Conservation (phyloP, 2,329 filamentous ascomycete genomes). For the Aspergillus caelatus region DNA sequence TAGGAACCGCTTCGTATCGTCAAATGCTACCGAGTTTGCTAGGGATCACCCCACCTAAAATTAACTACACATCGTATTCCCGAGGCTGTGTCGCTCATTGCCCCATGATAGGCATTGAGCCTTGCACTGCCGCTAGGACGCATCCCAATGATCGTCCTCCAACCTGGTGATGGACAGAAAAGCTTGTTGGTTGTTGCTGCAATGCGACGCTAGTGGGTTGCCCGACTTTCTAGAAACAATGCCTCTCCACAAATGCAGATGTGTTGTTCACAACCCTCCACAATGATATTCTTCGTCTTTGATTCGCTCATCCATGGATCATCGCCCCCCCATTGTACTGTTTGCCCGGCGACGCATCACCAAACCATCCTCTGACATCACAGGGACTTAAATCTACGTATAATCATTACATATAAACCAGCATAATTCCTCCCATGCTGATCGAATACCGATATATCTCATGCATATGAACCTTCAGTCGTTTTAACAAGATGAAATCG, state of each 20-base stretch:
- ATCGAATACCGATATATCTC: background rate
- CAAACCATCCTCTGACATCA: background rate
- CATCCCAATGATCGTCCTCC: background rate
- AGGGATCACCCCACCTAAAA: background rate
- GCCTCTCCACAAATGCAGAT: background rate
- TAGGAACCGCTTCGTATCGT: background rate
- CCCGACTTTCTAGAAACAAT: background rate
- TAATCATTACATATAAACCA: background rate
- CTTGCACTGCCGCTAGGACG: slow-evolving; percentile 6
- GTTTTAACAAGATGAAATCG: background rate
- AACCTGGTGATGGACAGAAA: background rate
- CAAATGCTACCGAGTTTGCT: background rate
- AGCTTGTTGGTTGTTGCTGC: background rate
- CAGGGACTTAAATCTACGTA: background rate
- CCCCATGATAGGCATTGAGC: slow-evolving; percentile 6
- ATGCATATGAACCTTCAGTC: background rate
- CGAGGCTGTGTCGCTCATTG: slow-evolving; percentile 7
- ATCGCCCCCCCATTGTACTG: background rate
- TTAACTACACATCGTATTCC: background rate
- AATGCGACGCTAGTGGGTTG: background rate
- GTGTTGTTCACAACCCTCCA: background rate
- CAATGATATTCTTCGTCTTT: background rate
- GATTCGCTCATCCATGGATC: background rate
- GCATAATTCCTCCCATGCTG: background rate
- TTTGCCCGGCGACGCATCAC: background rate